phyloP scores from a whole-genome alignment of 2,329 filamentous ascomycete genomes.

The Aureobasidium sp. region DNA sequence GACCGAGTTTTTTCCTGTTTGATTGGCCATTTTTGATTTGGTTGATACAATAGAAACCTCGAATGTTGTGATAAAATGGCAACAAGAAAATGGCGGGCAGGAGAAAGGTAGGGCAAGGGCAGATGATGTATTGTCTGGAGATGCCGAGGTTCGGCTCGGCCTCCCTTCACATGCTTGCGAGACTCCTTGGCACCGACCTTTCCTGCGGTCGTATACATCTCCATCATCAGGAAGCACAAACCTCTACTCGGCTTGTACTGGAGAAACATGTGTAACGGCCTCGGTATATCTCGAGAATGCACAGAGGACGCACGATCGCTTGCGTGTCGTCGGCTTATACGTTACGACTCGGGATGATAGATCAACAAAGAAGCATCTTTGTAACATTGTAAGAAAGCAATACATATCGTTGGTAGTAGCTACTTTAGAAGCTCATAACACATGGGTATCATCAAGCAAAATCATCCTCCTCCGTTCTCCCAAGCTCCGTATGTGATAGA shows the following conservation, averaged over 20 bases:
- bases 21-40: slow-evolving; percentile 13
- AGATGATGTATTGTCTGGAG: slow-evolving; percentile 10
- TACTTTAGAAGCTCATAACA: background rate
- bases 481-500: background rate
- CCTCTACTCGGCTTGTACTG: background rate
- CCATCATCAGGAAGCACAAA: background rate
- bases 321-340: no score
- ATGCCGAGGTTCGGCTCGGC: slow-evolving; percentile 12
- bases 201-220: background rate
- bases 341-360: background rate
- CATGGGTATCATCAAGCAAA: slow-evolving; percentile 8
- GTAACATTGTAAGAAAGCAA: background rate
- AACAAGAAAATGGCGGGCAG: background rate
- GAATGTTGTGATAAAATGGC: background rate
- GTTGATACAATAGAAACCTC: background rate
- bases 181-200: background rate
- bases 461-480: background rate
- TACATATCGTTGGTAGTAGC: background rate
- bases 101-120: background rate
- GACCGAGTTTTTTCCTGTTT: slow-evolving; percentile 13
- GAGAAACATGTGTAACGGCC: background rate
- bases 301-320: background rate
- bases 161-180: slow-evolving; percentile 2
- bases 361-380: background rate
- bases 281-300: background rate